These are phyloP conservation scores for Diutina ranongensis DNA, from an alignment of 1,139 yeast genomes.

Conservation along the genomic window DNA sequence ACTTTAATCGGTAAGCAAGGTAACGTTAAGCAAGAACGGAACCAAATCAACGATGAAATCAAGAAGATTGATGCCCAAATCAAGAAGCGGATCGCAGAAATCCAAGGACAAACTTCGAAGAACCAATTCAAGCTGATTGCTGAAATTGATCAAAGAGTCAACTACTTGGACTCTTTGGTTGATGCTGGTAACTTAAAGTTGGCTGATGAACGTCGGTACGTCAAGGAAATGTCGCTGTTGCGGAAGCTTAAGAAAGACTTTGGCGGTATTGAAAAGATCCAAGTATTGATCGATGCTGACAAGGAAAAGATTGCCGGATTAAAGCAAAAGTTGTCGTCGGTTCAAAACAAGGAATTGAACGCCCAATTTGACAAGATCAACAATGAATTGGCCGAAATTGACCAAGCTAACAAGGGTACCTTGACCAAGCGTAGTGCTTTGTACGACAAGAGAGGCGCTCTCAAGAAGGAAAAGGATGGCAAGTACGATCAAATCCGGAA, in stretches of 20 bases:
- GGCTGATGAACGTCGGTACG: slow-evolving; percentile 81
- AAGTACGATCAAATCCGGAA: slow-evolving; percentile 52
- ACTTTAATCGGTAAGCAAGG: slow-evolving; percentile 57
- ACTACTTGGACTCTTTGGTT: slow-evolving; percentile 59
- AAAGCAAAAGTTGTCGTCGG: slow-evolving; percentile 52
- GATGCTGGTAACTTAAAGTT: slow-evolving; percentile 75
- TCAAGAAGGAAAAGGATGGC: slow-evolving; percentile 61
- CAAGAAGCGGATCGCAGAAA: slow-evolving; percentile 69
- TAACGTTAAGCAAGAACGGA: slow-evolving; percentile 60
- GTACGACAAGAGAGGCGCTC: slow-evolving; percentile 54
- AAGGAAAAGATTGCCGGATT: slow-evolving; percentile 66
- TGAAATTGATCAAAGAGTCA: slow-evolving; percentile 70
- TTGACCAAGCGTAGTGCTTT: slow-evolving; percentile 57
- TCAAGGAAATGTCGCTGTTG: slow-evolving; percentile 77
- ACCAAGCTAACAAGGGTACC: slow-evolving; percentile 48
- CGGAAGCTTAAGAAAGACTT: slow-evolving; percentile 78
- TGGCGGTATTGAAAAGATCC: slow-evolving; percentile 61
- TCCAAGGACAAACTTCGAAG: slow-evolving; percentile 61
- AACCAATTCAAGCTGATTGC: slow-evolving; percentile 58
- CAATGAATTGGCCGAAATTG: slow-evolving; percentile 49
- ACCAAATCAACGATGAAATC: slow-evolving; percentile 58
- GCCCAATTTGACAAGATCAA: slow-evolving; percentile 51
- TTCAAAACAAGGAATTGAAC: slow-evolving; percentile 56
- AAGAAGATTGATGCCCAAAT: slow-evolving; percentile 57
- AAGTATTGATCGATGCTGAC: slow-evolving; percentile 71